Base-by-base conservation (phyloP, 140 eudicot species). In the Erigeron philadelphicus region DNA sequence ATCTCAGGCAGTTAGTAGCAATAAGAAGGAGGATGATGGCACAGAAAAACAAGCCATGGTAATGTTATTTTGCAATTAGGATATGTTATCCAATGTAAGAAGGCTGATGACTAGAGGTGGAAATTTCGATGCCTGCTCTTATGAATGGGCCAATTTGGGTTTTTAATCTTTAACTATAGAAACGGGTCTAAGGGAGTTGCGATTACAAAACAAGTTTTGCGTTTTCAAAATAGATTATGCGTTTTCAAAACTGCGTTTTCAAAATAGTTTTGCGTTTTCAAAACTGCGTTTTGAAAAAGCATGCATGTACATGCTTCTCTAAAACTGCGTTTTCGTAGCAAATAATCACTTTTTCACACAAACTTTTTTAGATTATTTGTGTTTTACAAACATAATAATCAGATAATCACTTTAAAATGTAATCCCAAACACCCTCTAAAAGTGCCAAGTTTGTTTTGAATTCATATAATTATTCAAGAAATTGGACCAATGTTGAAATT, bases 21-120 rank as follows among this genome's bases (percentile, higher is more conserved):
- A 4, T 6, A 38, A 76, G 17, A 78, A 77, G 53, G 73, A 78
- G 62, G 78, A 71, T 10, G 60, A 25, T 45, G 82, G 64, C 60
- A 80, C 65, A 62, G 83, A 84, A 62, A 71, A 73, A 66, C 68
- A 71, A 59, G 76, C 72, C 60, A 73, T 41, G 88, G 96, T 88
- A 84, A 77, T 63, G n/a, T 60, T 16, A 8, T 43, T 69, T 8
- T 61, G 50, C 7, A 7, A 45, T 42, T 4, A 55, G 43, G 4
- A 6, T 55, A 38, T 74, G 61, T 55, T 48, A 57, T 41, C 41
- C 15, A 12, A 50, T 67, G 31, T 74, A 41, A 54, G 8, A 54
- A 17, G 43, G 76, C 41, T 46, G 41, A 21, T 43, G 35, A 46
- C 11, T 11, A 21, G 67, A 54, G 48, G 48, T 68, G 63, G 17